Evolutionary conservation across 768 basidiomycete species (phyloP).

Genomic region (Macrocybe gigantea): DNA sequence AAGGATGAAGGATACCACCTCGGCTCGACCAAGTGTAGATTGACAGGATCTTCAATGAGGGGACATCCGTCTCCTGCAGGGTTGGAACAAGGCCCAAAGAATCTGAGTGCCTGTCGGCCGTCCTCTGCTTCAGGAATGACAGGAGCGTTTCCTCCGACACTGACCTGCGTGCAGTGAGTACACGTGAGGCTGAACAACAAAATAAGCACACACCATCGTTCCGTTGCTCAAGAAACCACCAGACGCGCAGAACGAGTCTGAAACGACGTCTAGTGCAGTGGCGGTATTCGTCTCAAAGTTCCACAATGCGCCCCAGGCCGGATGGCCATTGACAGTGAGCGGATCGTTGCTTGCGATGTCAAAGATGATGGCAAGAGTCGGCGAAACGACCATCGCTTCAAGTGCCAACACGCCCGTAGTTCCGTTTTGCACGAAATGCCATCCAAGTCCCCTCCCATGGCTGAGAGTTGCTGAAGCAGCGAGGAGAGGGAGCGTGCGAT

Average conservation of each 20-base stretch:
- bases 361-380: conserved; percentile 5
- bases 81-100: conserved; percentile 34
- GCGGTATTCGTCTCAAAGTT: conserved; percentile 7
- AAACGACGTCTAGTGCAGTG: conserved; percentile 3
- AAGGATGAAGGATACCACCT: conserved; percentile 38
- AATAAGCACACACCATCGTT: conserved; percentile 4
- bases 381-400: conserved; percentile 5
- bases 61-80: conserved; percentile 19
- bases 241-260: conserved; percentile 6
- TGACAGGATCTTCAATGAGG: conserved; percentile 28
- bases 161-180: conserved; percentile 14
- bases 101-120: conserved; percentile 29
- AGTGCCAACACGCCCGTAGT: conserved; percentile 6
- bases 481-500: no score
- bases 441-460: neutral
- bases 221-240: conserved; percentile 8
- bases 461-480: no score
- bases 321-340: conserved; percentile 3
- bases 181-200: neutral
- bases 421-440: conserved; percentile 8
- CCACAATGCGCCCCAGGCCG: conserved; percentile 9
- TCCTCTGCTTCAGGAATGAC: conserved; percentile 19
- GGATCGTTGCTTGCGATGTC: conserved; percentile 7
- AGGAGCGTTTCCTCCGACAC: conserved; percentile 23
- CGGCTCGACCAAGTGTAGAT: conserved; percentile 25